Conservation (phyloP, 1,284 basidiomycete genomes). For the Marasmius oreades region DNA sequence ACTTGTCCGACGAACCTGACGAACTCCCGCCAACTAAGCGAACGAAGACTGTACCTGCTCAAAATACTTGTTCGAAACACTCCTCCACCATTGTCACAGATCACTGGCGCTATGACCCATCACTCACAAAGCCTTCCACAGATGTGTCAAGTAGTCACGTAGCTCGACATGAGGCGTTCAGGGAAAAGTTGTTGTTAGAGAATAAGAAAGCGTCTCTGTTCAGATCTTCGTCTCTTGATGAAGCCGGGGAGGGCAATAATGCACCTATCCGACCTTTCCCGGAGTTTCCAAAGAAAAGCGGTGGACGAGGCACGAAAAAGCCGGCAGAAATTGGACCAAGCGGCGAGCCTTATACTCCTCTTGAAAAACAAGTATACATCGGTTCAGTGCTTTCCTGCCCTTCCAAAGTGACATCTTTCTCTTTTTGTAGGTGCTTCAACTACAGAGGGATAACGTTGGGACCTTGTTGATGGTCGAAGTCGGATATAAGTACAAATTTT, state of each 20-base stretch:
- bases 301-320: slow-evolving; percentile 34
- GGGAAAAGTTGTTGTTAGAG: slow-evolving; percentile 49
- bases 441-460: slow-evolving; percentile 74
- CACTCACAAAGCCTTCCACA: slow-evolving; percentile 19
- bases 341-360: slow-evolving; percentile 76
- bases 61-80: neutral
- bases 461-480: slow-evolving; percentile 84
- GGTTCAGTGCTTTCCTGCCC: neutral
- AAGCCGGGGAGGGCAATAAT: slow-evolving; percentile 19
- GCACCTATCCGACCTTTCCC: slow-evolving; percentile 21
- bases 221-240: slow-evolving; percentile 16
- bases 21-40: slow-evolving; percentile 2
- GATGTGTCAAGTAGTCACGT: slow-evolving; percentile 15
- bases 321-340: slow-evolving; percentile 66
- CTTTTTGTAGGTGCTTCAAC: slow-evolving; percentile 49
- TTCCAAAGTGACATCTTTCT: neutral
- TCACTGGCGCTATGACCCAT: slow-evolving; percentile 34
- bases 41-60: neutral
- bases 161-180: slow-evolving; percentile 47
- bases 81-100: slow-evolving; percentile 20
- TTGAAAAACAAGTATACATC: slow-evolving; percentile 72
- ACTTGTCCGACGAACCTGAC: slow-evolving; percentile 6
- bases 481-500: slow-evolving; percentile 89
- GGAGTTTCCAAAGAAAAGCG: slow-evolving; percentile 38
- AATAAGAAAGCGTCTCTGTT: slow-evolving; percentile 31